These are phyloP conservation scores for Melampsora americana DNA, from an alignment of 1,284 basidiomycete species.

Conservation along the genomic window DNA sequence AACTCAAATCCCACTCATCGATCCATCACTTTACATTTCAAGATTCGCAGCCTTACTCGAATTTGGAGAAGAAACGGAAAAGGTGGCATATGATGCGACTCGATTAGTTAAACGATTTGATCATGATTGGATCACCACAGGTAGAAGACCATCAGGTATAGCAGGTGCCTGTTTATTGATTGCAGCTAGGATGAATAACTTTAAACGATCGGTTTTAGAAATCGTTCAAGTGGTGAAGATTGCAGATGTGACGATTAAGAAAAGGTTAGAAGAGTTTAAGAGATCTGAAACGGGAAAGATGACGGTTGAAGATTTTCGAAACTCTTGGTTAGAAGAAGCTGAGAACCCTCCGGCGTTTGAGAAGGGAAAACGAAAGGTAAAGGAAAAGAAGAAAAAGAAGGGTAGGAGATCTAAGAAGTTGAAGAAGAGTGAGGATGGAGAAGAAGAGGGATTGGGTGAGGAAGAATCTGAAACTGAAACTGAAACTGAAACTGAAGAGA, in stretches of 20 bases:
- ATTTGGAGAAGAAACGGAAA: constrained; percentile 88
- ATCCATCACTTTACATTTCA: constrained; percentile 94
- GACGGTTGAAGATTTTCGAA: constrained; percentile 86
- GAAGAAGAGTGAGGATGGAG: constrained; percentile 39
- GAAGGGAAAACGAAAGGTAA: constrained; percentile 69
- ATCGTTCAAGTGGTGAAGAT: constrained; percentile 94
- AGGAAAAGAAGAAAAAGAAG: constrained; percentile 58
- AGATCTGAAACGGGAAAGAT: constrained; percentile 78
- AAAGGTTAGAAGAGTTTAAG: constrained; percentile 93
- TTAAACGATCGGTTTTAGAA: constrained; percentile 84
- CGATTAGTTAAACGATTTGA: constrained; percentile 92
- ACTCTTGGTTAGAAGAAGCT: constrained; percentile 84
- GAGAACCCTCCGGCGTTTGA: constrained; percentile 84
- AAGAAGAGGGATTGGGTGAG: constrained; percentile 45
- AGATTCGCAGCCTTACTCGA: constrained; percentile 95
- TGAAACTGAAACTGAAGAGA: constrained; percentile 6
- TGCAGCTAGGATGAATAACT: constrained; percentile 98
- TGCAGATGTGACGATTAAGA: constrained; percentile 86
- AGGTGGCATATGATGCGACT: constrained; percentile 87
- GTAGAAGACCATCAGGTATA: constrained; percentile 91
- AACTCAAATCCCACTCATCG: constrained; percentile 75
- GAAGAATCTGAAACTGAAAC: constrained; percentile 45
- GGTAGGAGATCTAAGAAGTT: constrained; percentile 53
- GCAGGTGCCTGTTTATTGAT: constrained; percentile 93
- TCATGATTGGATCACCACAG: constrained; percentile 95